phyloP scores from a whole-genome alignment of 805 yeast species.

The Starmerella vaccinii region DNA sequence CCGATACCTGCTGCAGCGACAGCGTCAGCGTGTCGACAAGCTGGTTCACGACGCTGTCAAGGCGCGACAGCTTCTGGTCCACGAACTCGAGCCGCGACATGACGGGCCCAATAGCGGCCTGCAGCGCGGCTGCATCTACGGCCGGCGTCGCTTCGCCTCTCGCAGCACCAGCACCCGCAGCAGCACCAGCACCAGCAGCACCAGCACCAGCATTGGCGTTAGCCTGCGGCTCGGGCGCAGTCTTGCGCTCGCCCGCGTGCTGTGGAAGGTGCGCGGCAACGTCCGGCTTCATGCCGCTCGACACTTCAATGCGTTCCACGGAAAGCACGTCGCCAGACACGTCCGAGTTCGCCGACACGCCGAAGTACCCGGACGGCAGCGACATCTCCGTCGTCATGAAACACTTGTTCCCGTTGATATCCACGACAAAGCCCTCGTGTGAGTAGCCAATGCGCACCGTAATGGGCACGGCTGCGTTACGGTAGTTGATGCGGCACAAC shows the following conservation, averaged over 20 bases:
- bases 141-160: neutral
- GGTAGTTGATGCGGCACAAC: slow-evolving; percentile 31
- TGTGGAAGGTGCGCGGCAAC: slow-evolving; percentile 18
- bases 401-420: slow-evolving; percentile 33
- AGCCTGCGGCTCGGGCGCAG: slow-evolving; percentile 4
- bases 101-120: slow-evolving; percentile 6
- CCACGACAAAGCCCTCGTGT: slow-evolving; percentile 29
- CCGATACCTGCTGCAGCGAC: slow-evolving; percentile 9
- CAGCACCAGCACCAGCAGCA: no score
- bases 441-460: slow-evolving; percentile 30
- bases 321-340: slow-evolving; percentile 19
- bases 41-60: slow-evolving; percentile 17
- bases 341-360: slow-evolving; percentile 30
- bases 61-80: slow-evolving; percentile 9
- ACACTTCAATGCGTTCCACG: slow-evolving; percentile 12
- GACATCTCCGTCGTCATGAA: slow-evolving; percentile 29
- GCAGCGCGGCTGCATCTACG: neutral
- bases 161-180: no score
- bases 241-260: slow-evolving; percentile 7
- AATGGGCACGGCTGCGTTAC: slow-evolving; percentile 29
- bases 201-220: no score
- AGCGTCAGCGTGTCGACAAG: slow-evolving; percentile 14
- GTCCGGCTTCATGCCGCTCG: slow-evolving; percentile 16
- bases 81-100: slow-evolving; percentile 6
- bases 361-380: slow-evolving; percentile 31